Evolutionary conservation across 176 grass and related monocot genomes (phyloP).

Genomic region (Musa schizocarpa): DNA sequence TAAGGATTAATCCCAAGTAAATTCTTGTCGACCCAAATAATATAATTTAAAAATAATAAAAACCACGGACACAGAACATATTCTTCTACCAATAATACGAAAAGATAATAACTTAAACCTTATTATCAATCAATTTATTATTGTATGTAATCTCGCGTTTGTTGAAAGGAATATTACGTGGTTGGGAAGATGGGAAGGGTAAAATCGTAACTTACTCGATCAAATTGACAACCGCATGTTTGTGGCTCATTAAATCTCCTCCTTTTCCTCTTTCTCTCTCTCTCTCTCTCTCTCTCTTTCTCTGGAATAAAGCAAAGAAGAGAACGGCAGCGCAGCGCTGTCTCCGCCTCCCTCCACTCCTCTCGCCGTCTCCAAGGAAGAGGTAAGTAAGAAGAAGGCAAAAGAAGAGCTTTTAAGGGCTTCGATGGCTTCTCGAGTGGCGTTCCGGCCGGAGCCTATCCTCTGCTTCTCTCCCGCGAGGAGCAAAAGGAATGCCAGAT

Average conservation of each 20-base stretch:
- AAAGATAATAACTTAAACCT: no score
- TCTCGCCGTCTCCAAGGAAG: neutral
- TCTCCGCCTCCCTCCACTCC: neutral
- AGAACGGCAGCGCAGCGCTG: neutral
- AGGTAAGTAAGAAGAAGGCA: neutral
- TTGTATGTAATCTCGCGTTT: no score
- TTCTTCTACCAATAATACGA: no score
- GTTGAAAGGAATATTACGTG: no score
- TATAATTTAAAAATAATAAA: no score
- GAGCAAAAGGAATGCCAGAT: neutral
- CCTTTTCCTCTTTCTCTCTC: neutral
- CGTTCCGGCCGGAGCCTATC: neutral
- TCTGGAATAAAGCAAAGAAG: neutral
- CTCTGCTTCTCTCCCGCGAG: slow-evolving; percentile 7
- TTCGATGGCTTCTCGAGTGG: slow-evolving; percentile 18
- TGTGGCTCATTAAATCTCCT: slow-evolving; percentile 6
- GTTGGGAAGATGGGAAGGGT: neutral
- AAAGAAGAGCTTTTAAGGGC: neutral
- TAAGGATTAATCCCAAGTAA: no score
- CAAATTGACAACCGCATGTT: neutral
- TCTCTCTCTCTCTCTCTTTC: neutral
- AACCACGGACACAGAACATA: no score
- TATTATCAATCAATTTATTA: no score
- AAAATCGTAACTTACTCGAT: neutral
- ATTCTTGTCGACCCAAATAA: no score